Conservation (phyloP, 306 rosid genomes). For the Trifolium pratense region DNA sequence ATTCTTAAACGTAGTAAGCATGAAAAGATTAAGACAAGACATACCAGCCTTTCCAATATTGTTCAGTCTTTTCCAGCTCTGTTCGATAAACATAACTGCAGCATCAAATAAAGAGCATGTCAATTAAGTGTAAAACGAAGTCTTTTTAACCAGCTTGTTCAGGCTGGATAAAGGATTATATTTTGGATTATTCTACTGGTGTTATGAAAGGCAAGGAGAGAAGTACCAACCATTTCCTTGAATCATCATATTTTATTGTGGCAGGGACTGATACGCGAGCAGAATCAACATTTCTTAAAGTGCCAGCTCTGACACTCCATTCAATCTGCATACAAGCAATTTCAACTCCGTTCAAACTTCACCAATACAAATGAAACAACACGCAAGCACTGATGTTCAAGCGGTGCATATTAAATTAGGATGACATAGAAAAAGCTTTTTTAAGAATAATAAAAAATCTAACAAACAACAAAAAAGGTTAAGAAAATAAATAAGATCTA, state of each 20-base stretch:
- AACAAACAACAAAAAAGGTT: slow-evolving; percentile 15
- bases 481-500: slow-evolving; percentile 36
- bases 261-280: slow-evolving; percentile 90
- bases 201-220: slow-evolving; percentile 25
- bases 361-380: slow-evolving; percentile 34
- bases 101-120: slow-evolving; percentile 48
- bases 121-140: slow-evolving; percentile 33
- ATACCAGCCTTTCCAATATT: slow-evolving; percentile 97
- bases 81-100: slow-evolving; percentile 85
- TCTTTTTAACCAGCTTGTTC: slow-evolving; percentile 17
- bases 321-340: slow-evolving; percentile 71
- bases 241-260: slow-evolving; percentile 80
- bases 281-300: slow-evolving; percentile 84
- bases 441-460: neutral
- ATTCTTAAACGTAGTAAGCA: neutral
- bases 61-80: slow-evolving; percentile 82
- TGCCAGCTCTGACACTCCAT: slow-evolving; percentile 80
- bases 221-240: slow-evolving; percentile 79
- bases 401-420: slow-evolving; percentile 31
- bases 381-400: slow-evolving; percentile 35
- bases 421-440: slow-evolving; percentile 27
- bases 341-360: slow-evolving; percentile 32
- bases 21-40: slow-evolving; percentile 33
- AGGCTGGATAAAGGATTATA: slow-evolving; percentile 32
- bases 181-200: neutral